These are phyloP conservation scores for Diaporthe caulivora DNA, from an alignment of 2,329 filamentous ascomycete genomes.

Conservation along the genomic window DNA sequence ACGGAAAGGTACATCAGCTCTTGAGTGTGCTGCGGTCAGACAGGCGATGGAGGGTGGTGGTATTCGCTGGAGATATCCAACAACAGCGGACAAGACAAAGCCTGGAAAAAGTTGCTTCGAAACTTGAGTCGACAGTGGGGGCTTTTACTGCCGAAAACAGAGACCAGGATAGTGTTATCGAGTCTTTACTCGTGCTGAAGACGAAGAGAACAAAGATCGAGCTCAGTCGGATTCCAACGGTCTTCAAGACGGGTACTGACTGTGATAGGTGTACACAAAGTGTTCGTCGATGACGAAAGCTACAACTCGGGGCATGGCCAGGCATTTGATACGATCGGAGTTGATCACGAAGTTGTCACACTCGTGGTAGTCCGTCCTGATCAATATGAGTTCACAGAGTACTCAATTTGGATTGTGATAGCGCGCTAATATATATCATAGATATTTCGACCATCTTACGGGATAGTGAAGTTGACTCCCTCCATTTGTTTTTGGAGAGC, in stretches of 20 bases:
- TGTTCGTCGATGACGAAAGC: constrained; percentile 67
- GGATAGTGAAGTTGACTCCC: constrained; percentile 38
- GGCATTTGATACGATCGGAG: constrained; percentile 67
- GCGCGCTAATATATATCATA: constrained; percentile 22
- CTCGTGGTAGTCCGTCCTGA: constrained; percentile 70
- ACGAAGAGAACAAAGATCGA: constrained; percentile 62
- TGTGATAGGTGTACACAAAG: constrained; percentile 66
- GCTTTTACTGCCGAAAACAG: constrained; percentile 55
- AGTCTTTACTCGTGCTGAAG: constrained; percentile 66
- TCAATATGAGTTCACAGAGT: constrained; percentile 63
- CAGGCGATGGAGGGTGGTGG: constrained; percentile 47
- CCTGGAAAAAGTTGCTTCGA: neutral
- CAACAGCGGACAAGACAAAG: constrained; percentile 1
- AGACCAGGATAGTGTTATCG: constrained; percentile 68
- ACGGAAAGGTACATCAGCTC: constrained; percentile 60
- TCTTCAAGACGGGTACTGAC: constrained; percentile 57
- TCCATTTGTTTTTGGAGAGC: constrained; percentile 43
- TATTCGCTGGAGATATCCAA: constrained; percentile 33
- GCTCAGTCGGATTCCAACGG: constrained; percentile 64
- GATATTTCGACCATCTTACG: constrained; percentile 46
- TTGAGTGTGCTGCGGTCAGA: constrained; percentile 56
- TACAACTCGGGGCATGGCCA: constrained; percentile 68
- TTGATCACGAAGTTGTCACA: constrained; percentile 59
- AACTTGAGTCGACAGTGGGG: constrained; percentile 45
- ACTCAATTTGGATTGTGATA: too few species aligned